Evolutionary conservation across 140 eudicot genomes (phyloP).

Genomic region (Bidens hawaiensis): DNA sequence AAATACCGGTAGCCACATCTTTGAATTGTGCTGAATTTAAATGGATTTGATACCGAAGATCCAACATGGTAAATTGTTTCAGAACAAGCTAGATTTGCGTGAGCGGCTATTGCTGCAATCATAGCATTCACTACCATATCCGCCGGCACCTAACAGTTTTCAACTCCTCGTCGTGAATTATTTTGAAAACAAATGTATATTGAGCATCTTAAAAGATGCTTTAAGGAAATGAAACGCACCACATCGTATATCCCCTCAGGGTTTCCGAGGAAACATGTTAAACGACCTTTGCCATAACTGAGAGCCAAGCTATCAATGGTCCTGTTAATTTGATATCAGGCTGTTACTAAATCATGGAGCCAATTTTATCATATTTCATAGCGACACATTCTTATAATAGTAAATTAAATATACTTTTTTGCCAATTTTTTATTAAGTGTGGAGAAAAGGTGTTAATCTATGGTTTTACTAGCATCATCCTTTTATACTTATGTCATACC

Average conservation of each 20-base stretch:
- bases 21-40: constrained; percentile 22
- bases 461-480: no score
- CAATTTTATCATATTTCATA: no score
- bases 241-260: constrained; percentile 45
- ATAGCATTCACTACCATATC: constrained; percentile 97
- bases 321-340: constrained; percentile 23
- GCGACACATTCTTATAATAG: neutral
- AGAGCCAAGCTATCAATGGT: constrained; percentile 64
- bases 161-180: neutral
- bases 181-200: neutral
- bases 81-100: constrained; percentile 26
- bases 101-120: constrained; percentile 53
- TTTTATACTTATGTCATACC: no score
- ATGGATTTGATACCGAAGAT: constrained; percentile 63
- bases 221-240: constrained; percentile 32
- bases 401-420: no score
- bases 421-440: no score
- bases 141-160: constrained; percentile 64
- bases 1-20: constrained; percentile 37
- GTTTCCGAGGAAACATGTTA: constrained; percentile 55
- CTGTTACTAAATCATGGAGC: no score
- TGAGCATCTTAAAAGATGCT: neutral
- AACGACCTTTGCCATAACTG: constrained; percentile 59
- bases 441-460: no score
- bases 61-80: constrained; percentile 72